These are phyloP conservation scores for Amanita jacksonii DNA, from an alignment of 768 basidiomycete species.

Conservation along the genomic window DNA sequence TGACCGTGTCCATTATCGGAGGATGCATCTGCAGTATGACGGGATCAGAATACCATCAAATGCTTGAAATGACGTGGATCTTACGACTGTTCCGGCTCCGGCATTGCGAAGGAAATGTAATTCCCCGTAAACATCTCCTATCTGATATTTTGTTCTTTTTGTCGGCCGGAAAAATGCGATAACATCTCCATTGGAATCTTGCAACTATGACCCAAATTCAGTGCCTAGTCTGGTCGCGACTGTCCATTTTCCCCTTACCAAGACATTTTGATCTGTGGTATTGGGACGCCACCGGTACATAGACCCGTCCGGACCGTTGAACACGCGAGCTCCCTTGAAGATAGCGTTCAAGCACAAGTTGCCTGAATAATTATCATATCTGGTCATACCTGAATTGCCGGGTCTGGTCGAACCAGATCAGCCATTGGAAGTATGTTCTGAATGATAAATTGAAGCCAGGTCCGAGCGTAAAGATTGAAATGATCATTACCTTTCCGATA, in stretches of 20 bases:
- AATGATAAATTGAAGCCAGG: slow-evolving; percentile 19
- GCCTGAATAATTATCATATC: neutral
- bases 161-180: slow-evolving; percentile 79
- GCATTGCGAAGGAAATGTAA: slow-evolving; percentile 74
- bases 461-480: slow-evolving; percentile 14
- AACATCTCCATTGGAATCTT: slow-evolving; percentile 56
- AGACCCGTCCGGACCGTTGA: slow-evolving; percentile 77
- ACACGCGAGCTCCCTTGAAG: slow-evolving; percentile 51
- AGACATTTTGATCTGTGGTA: slow-evolving; percentile 43
- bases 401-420: slow-evolving; percentile 69
- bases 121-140: slow-evolving; percentile 82
- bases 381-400: slow-evolving; percentile 40
- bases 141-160: slow-evolving; percentile 69
- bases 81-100: slow-evolving; percentile 76
- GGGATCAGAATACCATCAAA: slow-evolving; percentile 11
- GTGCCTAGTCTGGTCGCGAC: slow-evolving; percentile 11
- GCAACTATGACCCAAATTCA: slow-evolving; percentile 37
- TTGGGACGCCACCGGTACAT: slow-evolving; percentile 77
- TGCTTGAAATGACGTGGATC: slow-evolving; percentile 17
- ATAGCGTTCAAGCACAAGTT: too few relatives aligned
- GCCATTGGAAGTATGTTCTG: slow-evolving; percentile 75
- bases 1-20: slow-evolving; percentile 84
- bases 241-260: slow-evolving; percentile 33
- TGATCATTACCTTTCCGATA: slow-evolving; percentile 61
- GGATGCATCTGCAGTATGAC: slow-evolving; percentile 56